Percentiles rank a stretch among this genome's conserved stretches.
phyloP scores from a whole-genome alignment of 176 grass and related monocot genomes.

The Echinochloa phyllopogon region DNA sequence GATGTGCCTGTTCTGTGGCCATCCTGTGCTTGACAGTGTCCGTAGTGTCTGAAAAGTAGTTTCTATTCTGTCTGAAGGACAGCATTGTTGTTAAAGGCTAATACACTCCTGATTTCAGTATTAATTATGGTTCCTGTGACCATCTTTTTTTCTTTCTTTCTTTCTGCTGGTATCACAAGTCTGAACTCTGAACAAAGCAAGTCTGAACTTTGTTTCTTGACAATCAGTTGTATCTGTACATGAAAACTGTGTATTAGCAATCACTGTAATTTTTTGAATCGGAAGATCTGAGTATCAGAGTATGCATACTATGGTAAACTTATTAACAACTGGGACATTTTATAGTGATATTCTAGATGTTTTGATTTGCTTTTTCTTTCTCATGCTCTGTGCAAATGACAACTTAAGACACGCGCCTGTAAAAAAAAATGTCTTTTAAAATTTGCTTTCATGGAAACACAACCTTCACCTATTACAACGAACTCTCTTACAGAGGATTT shows the following conservation, averaged over 20 bases:
- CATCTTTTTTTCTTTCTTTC: not conserved
- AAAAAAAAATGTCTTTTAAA: too few species aligned
- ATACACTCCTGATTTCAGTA: not conserved
- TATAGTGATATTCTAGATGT: not conserved
- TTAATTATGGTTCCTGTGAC: not conserved
- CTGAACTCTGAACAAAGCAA: not conserved
- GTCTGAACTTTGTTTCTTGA: not conserved
- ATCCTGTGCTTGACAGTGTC: slow-evolving; percentile 27
- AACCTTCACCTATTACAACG: not conserved
- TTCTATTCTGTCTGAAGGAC: not conserved
- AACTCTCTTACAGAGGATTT: not conserved
- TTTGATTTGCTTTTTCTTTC: not conserved
- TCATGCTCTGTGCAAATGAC: not conserved
- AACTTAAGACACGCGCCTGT: not conserved
- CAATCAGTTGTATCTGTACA: not conserved
- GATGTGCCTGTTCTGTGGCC: slow-evolving; percentile 47
- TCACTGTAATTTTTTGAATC: not conserved
- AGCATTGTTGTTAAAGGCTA: slow-evolving; percentile 22
- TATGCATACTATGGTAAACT: not conserved
- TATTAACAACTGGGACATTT: not conserved
- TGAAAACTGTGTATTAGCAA: not conserved
- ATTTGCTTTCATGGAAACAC: not conserved
- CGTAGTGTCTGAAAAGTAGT: not conserved
- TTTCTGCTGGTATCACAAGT: not conserved
- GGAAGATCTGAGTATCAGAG: not conserved